Conservation (phyloP, 169 alveolate genomes). For the Blepharisma undulans region DNA sequence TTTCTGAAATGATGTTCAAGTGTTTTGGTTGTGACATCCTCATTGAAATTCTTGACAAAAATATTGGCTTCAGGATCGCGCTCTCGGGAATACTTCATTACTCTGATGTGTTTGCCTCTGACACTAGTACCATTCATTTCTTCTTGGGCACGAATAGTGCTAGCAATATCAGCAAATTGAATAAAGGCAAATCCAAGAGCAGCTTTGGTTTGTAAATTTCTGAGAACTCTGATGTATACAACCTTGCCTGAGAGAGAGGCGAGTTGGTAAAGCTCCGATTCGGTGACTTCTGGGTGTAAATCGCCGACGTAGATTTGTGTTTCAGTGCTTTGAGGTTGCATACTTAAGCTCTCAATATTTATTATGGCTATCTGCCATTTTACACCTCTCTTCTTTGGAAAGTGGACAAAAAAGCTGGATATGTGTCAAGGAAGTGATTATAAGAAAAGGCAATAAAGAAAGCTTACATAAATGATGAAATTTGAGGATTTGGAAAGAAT, state of each 20-base stretch:
- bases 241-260: conserved; percentile 8
- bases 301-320: conserved; percentile 12
- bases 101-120: conserved; percentile 7
- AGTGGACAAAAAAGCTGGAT: background rate
- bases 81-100: background rate
- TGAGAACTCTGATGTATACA: background rate
- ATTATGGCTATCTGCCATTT: background rate
- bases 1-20: background rate
- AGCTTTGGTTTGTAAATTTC: background rate
- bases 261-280: background rate
- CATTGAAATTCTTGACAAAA: conserved; percentile 4
- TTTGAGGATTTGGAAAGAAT: background rate
- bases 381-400: background rate
- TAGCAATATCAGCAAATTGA: background rate
- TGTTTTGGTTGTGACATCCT: conserved; percentile 12
- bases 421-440: background rate
- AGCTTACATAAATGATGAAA: no score
- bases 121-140: background rate
- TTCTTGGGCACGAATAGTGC: background rate
- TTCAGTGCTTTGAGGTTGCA: background rate
- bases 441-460: no score
- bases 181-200: conserved; percentile 33
- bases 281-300: background rate
- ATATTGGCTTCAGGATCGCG: conserved; percentile 32
- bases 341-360: background rate